A percentile compares a stretch with the other conserved stretches of the same genome.
Evolutionary conservation across 2,329 filamentous ascomycete genomes (phyloP).

Genomic region (Mycosphaerella sp.): DNA sequence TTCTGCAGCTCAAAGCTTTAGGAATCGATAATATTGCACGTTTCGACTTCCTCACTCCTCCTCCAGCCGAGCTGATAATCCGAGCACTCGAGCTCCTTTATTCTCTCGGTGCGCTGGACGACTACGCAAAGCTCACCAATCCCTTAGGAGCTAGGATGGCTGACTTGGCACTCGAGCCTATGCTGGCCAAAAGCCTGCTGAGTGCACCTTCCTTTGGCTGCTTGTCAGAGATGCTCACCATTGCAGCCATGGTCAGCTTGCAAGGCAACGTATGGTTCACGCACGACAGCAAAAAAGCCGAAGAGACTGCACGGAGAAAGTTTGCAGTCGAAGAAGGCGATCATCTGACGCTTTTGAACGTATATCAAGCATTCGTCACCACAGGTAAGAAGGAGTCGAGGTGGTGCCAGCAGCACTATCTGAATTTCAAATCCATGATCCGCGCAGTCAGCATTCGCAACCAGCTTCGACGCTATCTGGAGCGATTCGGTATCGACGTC

Average conservation of each 20-base stretch:
- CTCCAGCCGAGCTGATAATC: conserved; percentile 75
- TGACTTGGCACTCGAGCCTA: conserved; percentile 85
- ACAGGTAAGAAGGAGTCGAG: conserved; percentile 74
- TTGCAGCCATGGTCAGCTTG: conserved; percentile 88
- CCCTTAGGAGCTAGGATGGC: conserved; percentile 89
- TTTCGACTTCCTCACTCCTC: conserved; percentile 82
- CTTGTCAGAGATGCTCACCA: conserved; percentile 77
- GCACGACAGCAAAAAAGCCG: conserved; percentile 66
- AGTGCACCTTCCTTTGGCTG: conserved; percentile 69
- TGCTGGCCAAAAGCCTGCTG: conserved; percentile 87
- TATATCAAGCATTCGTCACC: conserved; percentile 83
- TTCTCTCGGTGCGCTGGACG: conserved; percentile 77
- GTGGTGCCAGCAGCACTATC: conserved; percentile 79
- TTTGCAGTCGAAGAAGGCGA: conserved; percentile 94
- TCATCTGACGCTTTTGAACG: conserved; percentile 84
- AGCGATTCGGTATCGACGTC: conserved; percentile 69
- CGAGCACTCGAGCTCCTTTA: conserved; percentile 84
- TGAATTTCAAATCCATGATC: conserved; percentile 80
- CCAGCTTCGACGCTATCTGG: conserved; percentile 80
- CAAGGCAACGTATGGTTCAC: conserved; percentile 79
- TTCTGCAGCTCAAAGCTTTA: conserved; percentile 88
- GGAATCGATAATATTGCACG: conserved; percentile 91
- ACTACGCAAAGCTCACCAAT: conserved; percentile 82
- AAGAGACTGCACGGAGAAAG: conserved; percentile 67
- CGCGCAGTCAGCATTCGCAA: conserved; percentile 78